Base-by-base conservation (phyloP, 768 basidiomycete genomes). In the Polyporus arcularius region DNA sequence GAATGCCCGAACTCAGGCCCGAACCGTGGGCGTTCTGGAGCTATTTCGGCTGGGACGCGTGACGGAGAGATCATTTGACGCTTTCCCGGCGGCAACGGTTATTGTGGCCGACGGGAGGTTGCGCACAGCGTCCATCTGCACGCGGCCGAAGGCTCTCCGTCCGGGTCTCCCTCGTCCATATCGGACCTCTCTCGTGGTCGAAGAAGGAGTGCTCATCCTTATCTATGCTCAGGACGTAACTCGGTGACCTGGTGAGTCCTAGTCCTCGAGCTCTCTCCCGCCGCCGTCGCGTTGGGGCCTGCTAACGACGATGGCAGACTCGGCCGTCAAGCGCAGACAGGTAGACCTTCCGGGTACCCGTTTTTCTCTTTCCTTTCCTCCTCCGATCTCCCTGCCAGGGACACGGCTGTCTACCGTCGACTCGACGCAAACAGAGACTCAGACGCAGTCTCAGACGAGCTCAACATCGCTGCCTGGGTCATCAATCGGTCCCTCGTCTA, bases 111-210 rank as follows among this genome's bases (percentile, higher is more conserved):
- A 31, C 14, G 51, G 40, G 35, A 31, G 52, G 35, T 57, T 62
- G 21, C 46, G 49, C 49, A 46, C 38, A 61, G 55, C 60, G 48
- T 52, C 51, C 60, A 61, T 61, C 60, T 61, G 54, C 60, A 61
- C 60, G 60, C 60, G 55, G 60, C 54, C 35, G 50, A 51, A 56
- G 51, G 54, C 15, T 40, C 52, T 49, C 21, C 43, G 18, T 50
- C 53, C 52, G 51, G 54, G 9, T 40, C 52, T 49, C 21, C 43
- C 32, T 50, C 53, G 53, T 42, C 38, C 48, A 51, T 50, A 55
- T 55, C 60, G 43, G 38, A 32, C 41, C 59, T 35, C 59, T 35
- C 54, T 60, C 53, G 26, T 38, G 53, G 46, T 32, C 45, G 38
- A 30, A 52, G 52, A 41, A 28, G 46, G 39, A n/a, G n/a, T 50